A percentile compares a stretch with the other conserved stretches of the same genome.
Evolutionary conservation across 2,329 filamentous ascomycete species (phyloP).

Genomic region (Kalmusia sp.): DNA sequence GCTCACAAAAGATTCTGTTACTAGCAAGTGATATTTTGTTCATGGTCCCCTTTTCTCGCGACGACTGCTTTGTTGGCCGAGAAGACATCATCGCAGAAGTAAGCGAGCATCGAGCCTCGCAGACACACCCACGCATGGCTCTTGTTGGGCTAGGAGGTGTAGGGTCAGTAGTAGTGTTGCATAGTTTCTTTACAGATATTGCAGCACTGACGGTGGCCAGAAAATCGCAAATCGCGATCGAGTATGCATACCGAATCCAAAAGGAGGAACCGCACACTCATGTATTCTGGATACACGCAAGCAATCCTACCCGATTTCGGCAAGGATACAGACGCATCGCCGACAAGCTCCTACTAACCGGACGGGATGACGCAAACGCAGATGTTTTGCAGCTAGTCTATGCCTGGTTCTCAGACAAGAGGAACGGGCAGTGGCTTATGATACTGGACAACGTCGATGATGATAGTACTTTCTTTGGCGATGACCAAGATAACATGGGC

Average conservation of each 20-base stretch:
- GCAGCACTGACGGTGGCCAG: slow-evolving; percentile 10
- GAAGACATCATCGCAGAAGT: slow-evolving; percentile 14
- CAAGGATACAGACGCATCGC: slow-evolving; percentile 20
- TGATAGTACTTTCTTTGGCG: slow-evolving; percentile 15
- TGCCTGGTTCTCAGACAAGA: slow-evolving; percentile 18
- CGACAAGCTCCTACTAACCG: slow-evolving; percentile 13
- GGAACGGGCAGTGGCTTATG: slow-evolving; percentile 21
- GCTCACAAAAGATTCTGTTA: slow-evolving; percentile 10
- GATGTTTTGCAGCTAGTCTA: slow-evolving; percentile 17
- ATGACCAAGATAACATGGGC: slow-evolving; percentile 7
- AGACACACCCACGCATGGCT: slow-evolving; percentile 17
- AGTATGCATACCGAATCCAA: slow-evolving; percentile 15
- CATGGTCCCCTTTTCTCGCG: slow-evolving; percentile 17
- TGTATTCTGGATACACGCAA: slow-evolving; percentile 20
- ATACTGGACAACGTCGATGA: slow-evolving; percentile 25
- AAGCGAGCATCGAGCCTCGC: slow-evolving; percentile 9
- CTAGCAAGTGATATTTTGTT: slow-evolving; percentile 14
- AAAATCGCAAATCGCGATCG: slow-evolving; percentile 23
- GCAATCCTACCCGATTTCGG: slow-evolving; percentile 11
- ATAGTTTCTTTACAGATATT: not conserved
- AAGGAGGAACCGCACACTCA: slow-evolving; percentile 1
- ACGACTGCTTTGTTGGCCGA: slow-evolving; percentile 15
- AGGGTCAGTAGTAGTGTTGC: slow-evolving; percentile 15
- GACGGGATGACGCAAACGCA: slow-evolving; percentile 16
- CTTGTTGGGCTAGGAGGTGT: slow-evolving; percentile 21